phyloP scores from a whole-genome alignment of 1,284 basidiomycete genomes.

The Ceratobasidium theobromae region DNA sequence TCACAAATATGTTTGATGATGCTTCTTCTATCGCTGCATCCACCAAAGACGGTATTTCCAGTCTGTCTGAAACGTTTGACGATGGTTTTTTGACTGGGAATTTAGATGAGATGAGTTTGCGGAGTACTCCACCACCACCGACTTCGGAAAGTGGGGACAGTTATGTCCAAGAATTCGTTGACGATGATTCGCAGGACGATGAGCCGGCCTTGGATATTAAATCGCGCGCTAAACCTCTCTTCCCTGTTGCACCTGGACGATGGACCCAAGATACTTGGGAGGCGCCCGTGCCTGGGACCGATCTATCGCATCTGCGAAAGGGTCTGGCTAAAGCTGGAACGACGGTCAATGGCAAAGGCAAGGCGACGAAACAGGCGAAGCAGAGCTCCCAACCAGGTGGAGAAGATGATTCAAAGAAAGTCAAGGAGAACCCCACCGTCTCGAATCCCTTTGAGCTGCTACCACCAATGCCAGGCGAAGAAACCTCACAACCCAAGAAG shows the following conservation, averaged over 20 bases:
- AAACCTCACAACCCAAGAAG: not conserved
- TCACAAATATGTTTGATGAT: slow-evolving; percentile 15
- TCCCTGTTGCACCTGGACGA: not conserved
- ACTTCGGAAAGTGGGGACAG: not conserved
- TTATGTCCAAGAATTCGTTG: not conserved
- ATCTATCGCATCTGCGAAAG: slow-evolving; percentile 16
- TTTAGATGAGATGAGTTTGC: not conserved
- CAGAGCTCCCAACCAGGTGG: not conserved
- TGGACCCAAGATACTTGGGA: slow-evolving; percentile 28
- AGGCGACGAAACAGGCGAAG: not conserved
- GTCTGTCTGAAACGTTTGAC: too few species aligned
- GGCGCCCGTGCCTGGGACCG: slow-evolving; percentile 9
- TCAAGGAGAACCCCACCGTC: not conserved
- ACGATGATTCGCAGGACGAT: not conserved
- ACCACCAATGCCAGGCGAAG: slow-evolving; percentile 7
- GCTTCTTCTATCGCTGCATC: not conserved
- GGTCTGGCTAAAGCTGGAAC: not conserved
- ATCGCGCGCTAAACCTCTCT: not conserved
- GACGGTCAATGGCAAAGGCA: not conserved
- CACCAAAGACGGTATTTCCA: not conserved
- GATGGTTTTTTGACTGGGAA: slow-evolving; percentile 1
- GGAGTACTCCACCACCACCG: slow-evolving; percentile 20
- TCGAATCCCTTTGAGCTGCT: slow-evolving; percentile 17
- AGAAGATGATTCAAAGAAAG: not conserved
- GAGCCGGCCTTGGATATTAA: not conserved